Percentiles rank a stretch among this genome's conserved stretches.
These are phyloP conservation scores for Pseudotsuga menziesii DNA, from an alignment of 75 land plant genomes.

Conservation along the genomic window DNA sequence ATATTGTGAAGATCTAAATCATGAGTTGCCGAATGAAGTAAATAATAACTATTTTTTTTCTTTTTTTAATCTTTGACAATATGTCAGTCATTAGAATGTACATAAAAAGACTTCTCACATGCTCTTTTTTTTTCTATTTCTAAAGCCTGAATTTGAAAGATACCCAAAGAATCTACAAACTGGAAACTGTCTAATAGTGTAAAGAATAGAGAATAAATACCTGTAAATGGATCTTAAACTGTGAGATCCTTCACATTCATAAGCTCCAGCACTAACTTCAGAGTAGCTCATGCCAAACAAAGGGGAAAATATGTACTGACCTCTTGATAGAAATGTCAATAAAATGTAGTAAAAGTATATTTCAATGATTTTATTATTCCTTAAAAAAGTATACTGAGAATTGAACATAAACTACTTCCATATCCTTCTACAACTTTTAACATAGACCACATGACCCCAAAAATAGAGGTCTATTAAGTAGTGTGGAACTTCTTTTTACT, in stretches of 20 bases:
- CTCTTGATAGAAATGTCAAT: no score
- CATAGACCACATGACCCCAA: no score
- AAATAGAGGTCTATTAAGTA: no score
- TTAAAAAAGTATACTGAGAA: no score
- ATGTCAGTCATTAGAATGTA: background rate
- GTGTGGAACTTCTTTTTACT: no score
- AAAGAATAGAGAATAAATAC: background rate
- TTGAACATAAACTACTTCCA: no score
- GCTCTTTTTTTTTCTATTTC: background rate
- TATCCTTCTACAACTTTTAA: no score
- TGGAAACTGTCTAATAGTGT: background rate
- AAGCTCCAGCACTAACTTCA: slow-evolving; percentile 49
- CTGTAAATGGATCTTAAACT: slow-evolving; percentile 55
- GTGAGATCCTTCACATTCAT: slow-evolving; percentile 53
- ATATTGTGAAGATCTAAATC: background rate
- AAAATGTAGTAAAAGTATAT: no score
- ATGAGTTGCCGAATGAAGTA: background rate
- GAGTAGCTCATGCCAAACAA: slow-evolving; percentile 35
- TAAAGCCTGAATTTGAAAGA: slow-evolving; percentile 3
- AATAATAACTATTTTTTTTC: background rate
- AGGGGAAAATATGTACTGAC: no score
- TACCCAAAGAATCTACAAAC: background rate
- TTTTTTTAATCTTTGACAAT: background rate
- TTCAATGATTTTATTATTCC: no score
- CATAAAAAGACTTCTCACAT: background rate